A percentile compares a stretch with the other conserved stretches of the same genome.
These are phyloP conservation scores for Xanthoparmelia taractica DNA, from an alignment of 495 filamentous ascomycete species.

Conservation along the genomic window DNA sequence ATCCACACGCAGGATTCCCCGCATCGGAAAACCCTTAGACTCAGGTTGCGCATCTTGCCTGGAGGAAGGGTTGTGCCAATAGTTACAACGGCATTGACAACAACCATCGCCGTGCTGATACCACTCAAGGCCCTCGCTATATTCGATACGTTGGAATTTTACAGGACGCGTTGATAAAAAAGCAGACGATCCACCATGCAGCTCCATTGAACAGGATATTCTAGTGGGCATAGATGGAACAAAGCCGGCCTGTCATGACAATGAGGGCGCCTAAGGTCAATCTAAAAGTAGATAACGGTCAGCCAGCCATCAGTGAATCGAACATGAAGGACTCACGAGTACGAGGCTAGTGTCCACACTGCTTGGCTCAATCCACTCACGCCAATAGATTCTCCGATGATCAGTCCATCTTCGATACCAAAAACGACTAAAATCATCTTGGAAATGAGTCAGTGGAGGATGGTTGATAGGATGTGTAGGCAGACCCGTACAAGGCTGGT, in stretches of 20 bases:
- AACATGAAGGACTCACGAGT: slow-evolving; percentile 34
- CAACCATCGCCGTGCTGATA: slow-evolving; percentile 40
- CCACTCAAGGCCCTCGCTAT: slow-evolving; percentile 37
- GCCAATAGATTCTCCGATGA: slow-evolving; percentile 25
- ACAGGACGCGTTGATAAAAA: slow-evolving; percentile 37
- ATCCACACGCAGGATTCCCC: slow-evolving; percentile 42
- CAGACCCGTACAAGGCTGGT: slow-evolving; percentile 5
- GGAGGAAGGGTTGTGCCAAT: slow-evolving; percentile 41
- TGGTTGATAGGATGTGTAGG: background rate
- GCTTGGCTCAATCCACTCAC: slow-evolving; percentile 22
- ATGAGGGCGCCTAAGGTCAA: slow-evolving; percentile 7
- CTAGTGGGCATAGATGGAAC: slow-evolving; percentile 45
- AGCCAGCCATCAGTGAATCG: background rate
- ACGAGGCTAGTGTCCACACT: slow-evolving; percentile 31
- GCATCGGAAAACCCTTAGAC: slow-evolving; percentile 46
- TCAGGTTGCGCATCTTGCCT: slow-evolving; percentile 40
- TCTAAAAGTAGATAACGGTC: background rate
- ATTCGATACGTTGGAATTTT: slow-evolving; percentile 38
- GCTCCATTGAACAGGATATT: slow-evolving; percentile 37
- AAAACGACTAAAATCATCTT: slow-evolving; percentile 30
- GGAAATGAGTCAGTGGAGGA: background rate
- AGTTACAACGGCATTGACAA: slow-evolving; percentile 43
- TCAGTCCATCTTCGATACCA: slow-evolving; percentile 28
- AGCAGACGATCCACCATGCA: slow-evolving; percentile 33
- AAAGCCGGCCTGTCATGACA: slow-evolving; percentile 37